phyloP scores from a whole-genome alignment of 129 eudicot genomes.

The Helianthus tuberosus region DNA sequence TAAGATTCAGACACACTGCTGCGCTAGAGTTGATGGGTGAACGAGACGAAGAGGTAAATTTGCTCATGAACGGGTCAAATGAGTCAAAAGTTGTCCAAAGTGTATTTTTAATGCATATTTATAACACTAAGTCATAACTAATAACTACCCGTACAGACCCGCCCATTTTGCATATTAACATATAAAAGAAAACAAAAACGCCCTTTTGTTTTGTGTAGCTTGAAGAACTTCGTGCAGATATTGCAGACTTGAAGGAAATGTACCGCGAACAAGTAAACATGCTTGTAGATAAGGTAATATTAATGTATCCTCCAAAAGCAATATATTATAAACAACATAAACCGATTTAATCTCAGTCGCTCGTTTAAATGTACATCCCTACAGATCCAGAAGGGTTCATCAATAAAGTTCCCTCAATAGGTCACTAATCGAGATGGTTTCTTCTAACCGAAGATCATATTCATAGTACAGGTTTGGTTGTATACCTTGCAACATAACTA shows the following conservation, averaged over 20 bases:
- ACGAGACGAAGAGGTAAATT: constrained; percentile 90
- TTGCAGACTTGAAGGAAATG: constrained; percentile 91
- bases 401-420: neutral
- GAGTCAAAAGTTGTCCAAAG: neutral
- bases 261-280: constrained; percentile 91
- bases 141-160: neutral
- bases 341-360: neutral
- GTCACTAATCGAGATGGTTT: neutral
- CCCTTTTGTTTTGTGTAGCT: constrained; percentile 42
- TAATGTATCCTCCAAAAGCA: constrained; percentile 19
- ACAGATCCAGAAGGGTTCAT: constrained; percentile 71
- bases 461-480: constrained; percentile 10
- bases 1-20: constrained; percentile 84
- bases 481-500: neutral
- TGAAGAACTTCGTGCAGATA: constrained; percentile 98
- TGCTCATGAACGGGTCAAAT: neutral
- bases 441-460: constrained; percentile 26
- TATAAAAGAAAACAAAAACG: neutral
- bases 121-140: neutral
- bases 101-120: neutral
- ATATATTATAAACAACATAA: neutral
- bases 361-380: constrained; percentile 17
- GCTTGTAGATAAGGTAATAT: constrained; percentile 79
- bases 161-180: neutral
- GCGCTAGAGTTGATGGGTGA: constrained; percentile 99